Percentiles rank a stretch among this genome's conserved stretches.
These are phyloP conservation scores for Mollisia scopiformis DNA, from an alignment of 2,329 filamentous ascomycete genomes.

Conservation along the genomic window DNA sequence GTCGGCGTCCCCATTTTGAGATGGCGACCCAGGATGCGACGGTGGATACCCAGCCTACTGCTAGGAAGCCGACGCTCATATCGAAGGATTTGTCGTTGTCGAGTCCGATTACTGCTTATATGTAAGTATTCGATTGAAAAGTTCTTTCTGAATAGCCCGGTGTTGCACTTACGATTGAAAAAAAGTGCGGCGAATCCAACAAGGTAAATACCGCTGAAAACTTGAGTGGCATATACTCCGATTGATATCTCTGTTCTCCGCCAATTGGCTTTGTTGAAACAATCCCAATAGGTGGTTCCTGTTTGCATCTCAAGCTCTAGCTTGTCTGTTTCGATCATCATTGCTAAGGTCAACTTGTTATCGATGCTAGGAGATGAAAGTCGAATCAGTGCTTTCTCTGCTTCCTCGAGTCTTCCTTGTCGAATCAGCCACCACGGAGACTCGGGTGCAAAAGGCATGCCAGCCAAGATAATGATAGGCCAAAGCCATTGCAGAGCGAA, in stretches of 20 bases:
- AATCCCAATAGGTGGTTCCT: slow-evolving; percentile 51
- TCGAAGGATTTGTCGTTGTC: slow-evolving; percentile 56
- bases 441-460: slow-evolving; percentile 50
- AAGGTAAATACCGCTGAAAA: slow-evolving; percentile 64
- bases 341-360: slow-evolving; percentile 48
- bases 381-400: slow-evolving; percentile 32
- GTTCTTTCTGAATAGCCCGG: slow-evolving; percentile 10
- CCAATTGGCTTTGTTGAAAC: slow-evolving; percentile 54
- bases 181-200: slow-evolving; percentile 66
- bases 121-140: slow-evolving; percentile 39
- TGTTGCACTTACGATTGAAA: slow-evolving; percentile 45
- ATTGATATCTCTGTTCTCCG: slow-evolving; percentile 57
- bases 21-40: slow-evolving; percentile 69
- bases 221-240: slow-evolving; percentile 60
- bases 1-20: slow-evolving; percentile 61
- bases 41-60: slow-evolving; percentile 61
- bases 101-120: slow-evolving; percentile 58
- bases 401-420: slow-evolving; percentile 46
- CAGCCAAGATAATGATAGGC: slow-evolving; percentile 48
- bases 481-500: slow-evolving; percentile 56
- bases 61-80: slow-evolving; percentile 64
- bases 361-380: slow-evolving; percentile 36
- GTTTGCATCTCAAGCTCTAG: slow-evolving; percentile 49
- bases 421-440: slow-evolving; percentile 54
- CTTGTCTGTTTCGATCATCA: slow-evolving; percentile 58